Conservation (phyloP, 305 asterid species). For the Striga hermonthica region DNA sequence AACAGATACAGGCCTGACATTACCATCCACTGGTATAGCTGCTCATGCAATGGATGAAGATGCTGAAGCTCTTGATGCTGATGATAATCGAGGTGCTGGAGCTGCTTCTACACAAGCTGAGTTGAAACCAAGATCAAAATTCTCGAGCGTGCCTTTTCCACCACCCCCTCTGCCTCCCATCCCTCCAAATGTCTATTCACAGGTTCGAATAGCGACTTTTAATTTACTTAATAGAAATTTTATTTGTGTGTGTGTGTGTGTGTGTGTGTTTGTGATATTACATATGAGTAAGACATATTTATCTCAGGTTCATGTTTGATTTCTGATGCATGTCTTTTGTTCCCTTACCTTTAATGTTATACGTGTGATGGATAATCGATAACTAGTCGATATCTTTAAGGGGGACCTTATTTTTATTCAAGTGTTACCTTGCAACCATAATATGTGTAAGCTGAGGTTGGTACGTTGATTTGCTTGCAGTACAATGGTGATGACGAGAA, state of each 20-base stretch:
- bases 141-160: slow-evolving; percentile 37
- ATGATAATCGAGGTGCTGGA: slow-evolving; percentile 46
- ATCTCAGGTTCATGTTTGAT: not conserved
- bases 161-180: slow-evolving; percentile 68
- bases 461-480: slow-evolving; percentile 51
- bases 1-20: slow-evolving; percentile 39
- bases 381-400: not conserved
- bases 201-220: slow-evolving; percentile 40
- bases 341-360: not conserved
- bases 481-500: slow-evolving; percentile 48
- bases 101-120: slow-evolving; percentile 32
- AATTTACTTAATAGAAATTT: too few relatives aligned
- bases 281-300: not conserved
- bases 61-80: slow-evolving; percentile 55
- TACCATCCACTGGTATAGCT: slow-evolving; percentile 82
- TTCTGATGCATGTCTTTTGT: not conserved
- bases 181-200: slow-evolving; percentile 50
- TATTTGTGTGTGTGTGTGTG: too few relatives aligned
- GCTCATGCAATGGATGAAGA: slow-evolving; percentile 77
- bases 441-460: slow-evolving; percentile 24
- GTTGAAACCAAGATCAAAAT: slow-evolving; percentile 35
- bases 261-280: too few relatives aligned
- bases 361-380: not conserved
- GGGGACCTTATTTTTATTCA: slow-evolving; percentile 5
- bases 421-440: slow-evolving; percentile 16